Evolutionary conservation across 371 early-diverging fungal genomes (phyloP).

Genomic region (Capillidium rhysosporum): DNA sequence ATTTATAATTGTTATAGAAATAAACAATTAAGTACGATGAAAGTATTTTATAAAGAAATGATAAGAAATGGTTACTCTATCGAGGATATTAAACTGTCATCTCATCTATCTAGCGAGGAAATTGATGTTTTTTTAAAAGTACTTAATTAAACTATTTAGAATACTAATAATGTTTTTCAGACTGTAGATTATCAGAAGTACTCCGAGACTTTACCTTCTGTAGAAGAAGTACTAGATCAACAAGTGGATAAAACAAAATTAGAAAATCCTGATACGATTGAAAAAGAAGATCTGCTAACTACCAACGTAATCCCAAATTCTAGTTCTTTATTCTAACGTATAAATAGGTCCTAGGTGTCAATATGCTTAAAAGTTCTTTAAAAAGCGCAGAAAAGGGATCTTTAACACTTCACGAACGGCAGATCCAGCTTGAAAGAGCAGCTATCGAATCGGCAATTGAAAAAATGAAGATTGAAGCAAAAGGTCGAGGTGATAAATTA

Average conservation of each 20-base stretch:
- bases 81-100: conserved; percentile 18
- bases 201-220: background rate
- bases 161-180: background rate
- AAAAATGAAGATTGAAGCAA: conserved; percentile 33
- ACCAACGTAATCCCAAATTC: background rate
- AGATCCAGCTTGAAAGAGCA: conserved; percentile 66
- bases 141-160: conserved; percentile 4
- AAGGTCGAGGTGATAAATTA: conserved; percentile 31
- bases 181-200: background rate
- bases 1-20: conserved; percentile 11
- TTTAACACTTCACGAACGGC: conserved; percentile 48
- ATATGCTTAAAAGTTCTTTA: conserved; percentile 51
- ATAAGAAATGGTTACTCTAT: conserved; percentile 18
- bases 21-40: conserved; percentile 29
- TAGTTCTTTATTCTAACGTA: background rate
- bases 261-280: conserved; percentile 7
- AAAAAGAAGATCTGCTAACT: background rate
- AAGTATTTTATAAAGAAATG: conserved; percentile 45
- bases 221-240: background rate
- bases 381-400: conserved; percentile 24
- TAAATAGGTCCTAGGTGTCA: conserved; percentile 36
- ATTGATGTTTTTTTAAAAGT: conserved; percentile 21
- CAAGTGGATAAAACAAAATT: conserved; percentile 3
- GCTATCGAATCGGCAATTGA: conserved; percentile 61
- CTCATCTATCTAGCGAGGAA: conserved; percentile 22